Conservation (phyloP, 495 filamentous ascomycete genomes). For the Stereocaulon alpinum region DNA sequence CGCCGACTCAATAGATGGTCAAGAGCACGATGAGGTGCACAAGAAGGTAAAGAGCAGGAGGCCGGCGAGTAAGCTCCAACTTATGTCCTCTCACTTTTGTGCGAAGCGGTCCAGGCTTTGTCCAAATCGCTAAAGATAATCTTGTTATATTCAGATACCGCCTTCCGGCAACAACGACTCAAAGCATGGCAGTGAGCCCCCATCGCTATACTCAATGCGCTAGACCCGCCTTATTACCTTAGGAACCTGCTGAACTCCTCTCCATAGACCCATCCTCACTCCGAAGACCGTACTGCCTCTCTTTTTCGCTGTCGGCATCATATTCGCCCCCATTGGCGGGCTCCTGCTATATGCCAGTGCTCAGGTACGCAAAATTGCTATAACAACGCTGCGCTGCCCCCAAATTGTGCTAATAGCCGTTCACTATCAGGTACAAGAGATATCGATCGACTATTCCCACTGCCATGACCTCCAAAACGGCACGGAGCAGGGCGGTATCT, state of each 20-base stretch:
- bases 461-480: constrained; percentile 48
- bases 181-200: constrained; percentile 84
- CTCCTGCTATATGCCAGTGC: constrained; percentile 74
- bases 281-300: constrained; percentile 86
- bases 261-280: constrained; percentile 70
- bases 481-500: constrained; percentile 13
- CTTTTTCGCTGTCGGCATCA: constrained; percentile 75
- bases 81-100: constrained; percentile 4
- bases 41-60: constrained; percentile 80
- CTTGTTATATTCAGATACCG: constrained; percentile 53
- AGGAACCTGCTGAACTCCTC: neutral
- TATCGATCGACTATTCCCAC: constrained; percentile 79
- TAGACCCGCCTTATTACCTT: neutral
- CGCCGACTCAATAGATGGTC: constrained; percentile 40
- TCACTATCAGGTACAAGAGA: constrained; percentile 67
- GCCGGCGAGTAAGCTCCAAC: constrained; percentile 59
- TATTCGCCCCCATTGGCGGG: constrained; percentile 83
- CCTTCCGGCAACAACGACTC: constrained; percentile 81
- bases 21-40: constrained; percentile 39
- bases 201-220: neutral
- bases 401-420: constrained; percentile 11
- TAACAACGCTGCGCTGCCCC: neutral
- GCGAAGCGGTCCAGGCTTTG: neutral
- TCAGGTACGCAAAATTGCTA: constrained; percentile 36
- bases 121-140: neutral